Evolutionary conservation across 208 protist species (phyloP), one percentile per base, ranked within the genome.

Genomic region (Trypanosoma theileri): DNA sequence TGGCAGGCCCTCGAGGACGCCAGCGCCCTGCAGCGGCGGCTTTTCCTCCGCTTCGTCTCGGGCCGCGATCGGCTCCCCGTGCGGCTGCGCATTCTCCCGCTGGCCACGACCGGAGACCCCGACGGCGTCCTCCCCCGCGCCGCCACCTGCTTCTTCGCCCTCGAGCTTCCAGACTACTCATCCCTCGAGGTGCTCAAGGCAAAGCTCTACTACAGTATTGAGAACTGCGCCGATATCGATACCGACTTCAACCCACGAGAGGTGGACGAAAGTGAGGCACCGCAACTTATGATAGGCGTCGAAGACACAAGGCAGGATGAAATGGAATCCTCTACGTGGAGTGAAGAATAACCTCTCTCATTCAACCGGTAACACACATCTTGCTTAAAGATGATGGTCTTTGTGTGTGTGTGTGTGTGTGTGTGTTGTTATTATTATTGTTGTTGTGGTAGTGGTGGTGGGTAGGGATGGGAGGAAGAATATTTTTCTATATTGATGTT

Each of bases 61-160:
- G 95, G 92, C 10, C 82, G 95, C 21, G 89, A 95, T 59, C 81
- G 96, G 2, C 61, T 98, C 51, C 94, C 93, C 4, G 82, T 97
- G 28, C 86, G 89, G 73, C 79, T 96, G 67, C 86, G 85, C 41
- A 65, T 96, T 35, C 69, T 96, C 0, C 86, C 93, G 8, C 70
- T 97, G 6, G 73, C 65, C 40, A 85, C 76, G 11, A 60, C 84
- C 50, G 88, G 84, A 6, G 87, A 97, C 60, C 83, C 92, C 4
- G 96, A 98, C 79, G 75, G 81, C 19, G 69, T 88, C 17, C 75
- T 99, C 12, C 96, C 97, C 8, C 81, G 88, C 26, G 89, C 97
- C 17, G 88, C 96, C 22, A 99, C 97, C 65, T 99, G 97, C 86
- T 98, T 98, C 81, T 98, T 98, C 67, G 84, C 91, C 16, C 40